Conservation (phyloP, 345 rosid genomes). For the Citrus glauca region DNA sequence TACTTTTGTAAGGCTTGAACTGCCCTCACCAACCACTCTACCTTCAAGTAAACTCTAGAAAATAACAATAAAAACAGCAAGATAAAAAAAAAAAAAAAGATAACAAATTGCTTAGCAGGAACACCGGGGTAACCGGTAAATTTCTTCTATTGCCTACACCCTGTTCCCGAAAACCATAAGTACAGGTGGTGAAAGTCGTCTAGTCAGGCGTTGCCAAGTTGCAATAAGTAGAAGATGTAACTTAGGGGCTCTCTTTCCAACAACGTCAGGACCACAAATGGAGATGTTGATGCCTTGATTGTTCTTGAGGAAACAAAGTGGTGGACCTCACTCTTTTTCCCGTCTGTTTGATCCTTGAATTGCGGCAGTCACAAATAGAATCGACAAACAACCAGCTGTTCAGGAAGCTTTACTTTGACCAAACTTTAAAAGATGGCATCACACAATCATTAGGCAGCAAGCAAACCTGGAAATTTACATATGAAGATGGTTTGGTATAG, state of each 20-base stretch:
- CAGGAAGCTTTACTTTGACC: not conserved
- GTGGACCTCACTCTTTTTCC: not conserved
- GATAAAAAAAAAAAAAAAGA: no score
- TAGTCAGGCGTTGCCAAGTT: no score
- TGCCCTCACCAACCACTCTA: no score
- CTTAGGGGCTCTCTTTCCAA: not conserved
- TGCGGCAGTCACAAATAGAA: not conserved
- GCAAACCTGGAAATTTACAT: not conserved
- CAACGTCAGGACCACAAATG: not conserved
- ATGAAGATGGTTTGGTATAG: not conserved
- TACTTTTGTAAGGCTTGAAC: no score
- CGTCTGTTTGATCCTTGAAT: not conserved
- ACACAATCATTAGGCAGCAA: not conserved
- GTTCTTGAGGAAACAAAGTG: constrained; percentile 3
- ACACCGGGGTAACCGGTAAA: not conserved
- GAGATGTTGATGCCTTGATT: not conserved
- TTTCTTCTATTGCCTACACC: not conserved
- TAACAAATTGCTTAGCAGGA: not conserved
- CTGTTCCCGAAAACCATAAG: not conserved
- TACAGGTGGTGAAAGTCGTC: not conserved
- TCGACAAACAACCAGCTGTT: not conserved
- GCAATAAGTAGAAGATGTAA: no score
- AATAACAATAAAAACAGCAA: no score
- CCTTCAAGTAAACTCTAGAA: not conserved
- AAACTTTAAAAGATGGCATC: not conserved